Base-by-base conservation (phyloP, 257 asterid genomes). In the Fraxinus cuspidata region DNA sequence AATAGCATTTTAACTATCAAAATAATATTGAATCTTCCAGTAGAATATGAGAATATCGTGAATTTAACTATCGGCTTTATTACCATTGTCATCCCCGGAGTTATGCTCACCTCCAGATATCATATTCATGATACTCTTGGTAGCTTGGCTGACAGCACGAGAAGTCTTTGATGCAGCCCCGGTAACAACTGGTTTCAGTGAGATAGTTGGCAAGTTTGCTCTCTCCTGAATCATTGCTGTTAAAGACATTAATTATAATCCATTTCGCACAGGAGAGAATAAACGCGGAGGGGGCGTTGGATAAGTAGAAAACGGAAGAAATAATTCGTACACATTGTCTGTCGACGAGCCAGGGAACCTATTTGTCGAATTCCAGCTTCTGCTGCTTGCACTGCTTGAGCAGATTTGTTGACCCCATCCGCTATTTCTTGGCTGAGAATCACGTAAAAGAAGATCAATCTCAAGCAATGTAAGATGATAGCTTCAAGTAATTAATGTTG, bases 351-450 rank as follows among this genome's bases (percentile, higher is more conserved):
- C 84, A 81, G 84, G 75, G 96, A 92, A 73, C 97, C 98, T 65
- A 94, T 90, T 81, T 92, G 92, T 67, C 90, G 88, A 38, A 92
- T 79, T 81, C 99, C 99, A 79, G 96, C 95, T 86, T 91, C 94
- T 16, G 97, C 99, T 9, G 96, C 98, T 87, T 94, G 94, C 78
- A 92, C 93, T 75, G 89, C 99, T 86, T 87, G 99, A 85, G 97
- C 87, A 74, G 97, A 94, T 84, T 91, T 94, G 82, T 72, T 90
- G 77, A 94, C 94, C 74, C 97, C 97, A 32, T 92, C 97, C 74
- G 92, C 75, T 83, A 94, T 87, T 84, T 91, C 97, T 84, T 92
- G 96, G 89, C 99, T 94, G 88, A 81, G 75, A 75, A 78, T 44
- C 79, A 84, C 82, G 84, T 72, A 35, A 72, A 34, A 73, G 18